These are phyloP conservation scores for Amanita phalloides DNA, from an alignment of 768 basidiomycete species.

Conservation along the genomic window DNA sequence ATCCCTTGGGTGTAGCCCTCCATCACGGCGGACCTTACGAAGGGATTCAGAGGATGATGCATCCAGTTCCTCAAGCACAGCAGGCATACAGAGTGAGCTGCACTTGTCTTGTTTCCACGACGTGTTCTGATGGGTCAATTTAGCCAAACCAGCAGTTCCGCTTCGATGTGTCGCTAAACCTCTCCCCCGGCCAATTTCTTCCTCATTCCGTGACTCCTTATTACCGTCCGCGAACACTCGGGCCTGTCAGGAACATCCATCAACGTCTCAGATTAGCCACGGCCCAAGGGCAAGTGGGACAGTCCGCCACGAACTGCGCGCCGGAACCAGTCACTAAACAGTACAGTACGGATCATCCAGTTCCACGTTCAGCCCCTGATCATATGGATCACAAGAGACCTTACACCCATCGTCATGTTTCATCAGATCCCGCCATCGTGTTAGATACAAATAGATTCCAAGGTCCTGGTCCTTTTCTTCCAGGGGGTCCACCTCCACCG, in stretches of 20 bases:
- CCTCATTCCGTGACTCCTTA: slow-evolving; percentile 22
- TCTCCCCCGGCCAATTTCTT: slow-evolving; percentile 46
- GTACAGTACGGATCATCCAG: not conserved
- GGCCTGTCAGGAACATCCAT: not conserved
- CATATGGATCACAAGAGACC: not conserved
- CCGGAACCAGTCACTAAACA: not conserved
- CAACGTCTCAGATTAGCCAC: not conserved
- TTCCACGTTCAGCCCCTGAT: not conserved
- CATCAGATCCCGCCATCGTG: not conserved
- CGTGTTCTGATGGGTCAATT: not conserved
- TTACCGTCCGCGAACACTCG: slow-evolving; percentile 2
- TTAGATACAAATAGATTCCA: not conserved
- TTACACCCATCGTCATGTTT: not conserved
- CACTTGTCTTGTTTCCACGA: not conserved
- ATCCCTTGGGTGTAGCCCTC: slow-evolving; percentile 49
- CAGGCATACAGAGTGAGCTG: not conserved
- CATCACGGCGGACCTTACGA: slow-evolving; percentile 77
- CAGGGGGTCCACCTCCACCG: not conserved
- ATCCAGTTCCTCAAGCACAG: slow-evolving; percentile 6
- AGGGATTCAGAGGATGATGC: slow-evolving; percentile 29
- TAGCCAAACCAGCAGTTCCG: slow-evolving; percentile 15
- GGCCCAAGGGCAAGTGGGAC: not conserved
- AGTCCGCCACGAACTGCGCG: not conserved
- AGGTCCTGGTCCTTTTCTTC: not conserved
- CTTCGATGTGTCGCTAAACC: slow-evolving; percentile 34